Conservation (phyloP, 2,329 filamentous ascomycete species). For the Pseudogymnoascus sp. region DNA sequence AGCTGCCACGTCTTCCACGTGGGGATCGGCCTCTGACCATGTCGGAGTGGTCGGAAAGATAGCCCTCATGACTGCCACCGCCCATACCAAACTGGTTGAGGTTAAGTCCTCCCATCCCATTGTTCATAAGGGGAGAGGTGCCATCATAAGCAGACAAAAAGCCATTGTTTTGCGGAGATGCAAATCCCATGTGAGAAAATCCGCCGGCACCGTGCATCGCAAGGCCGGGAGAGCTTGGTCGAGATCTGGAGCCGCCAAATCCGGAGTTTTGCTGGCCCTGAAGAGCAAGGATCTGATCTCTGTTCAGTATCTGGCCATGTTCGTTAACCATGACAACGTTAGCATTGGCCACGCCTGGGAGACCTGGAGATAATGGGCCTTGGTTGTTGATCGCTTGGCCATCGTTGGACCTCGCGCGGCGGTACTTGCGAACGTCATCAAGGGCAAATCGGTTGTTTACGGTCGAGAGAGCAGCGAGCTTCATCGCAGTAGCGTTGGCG, state of each 20-base stretch:
- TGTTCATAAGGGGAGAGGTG: slow-evolving; percentile 59
- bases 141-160: slow-evolving; percentile 85
- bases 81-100: slow-evolving; percentile 63
- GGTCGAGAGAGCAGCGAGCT: slow-evolving; percentile 89
- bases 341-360: slow-evolving; percentile 57
- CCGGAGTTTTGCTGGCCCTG: slow-evolving; percentile 64
- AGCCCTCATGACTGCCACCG: slow-evolving; percentile 59
- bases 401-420: slow-evolving; percentile 82
- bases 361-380: slow-evolving; percentile 56
- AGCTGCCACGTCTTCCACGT: slow-evolving; percentile 83
- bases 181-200: slow-evolving; percentile 61
- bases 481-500: slow-evolving; percentile 98
- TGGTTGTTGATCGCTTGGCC: slow-evolving; percentile 52
- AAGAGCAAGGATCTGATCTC: slow-evolving; percentile 75
- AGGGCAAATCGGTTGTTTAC: slow-evolving; percentile 97
- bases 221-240: slow-evolving; percentile 67
- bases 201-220: slow-evolving; percentile 58
- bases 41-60: slow-evolving; percentile 89
- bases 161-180: slow-evolving; percentile 87
- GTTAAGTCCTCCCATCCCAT: slow-evolving; percentile 61
- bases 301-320: slow-evolving; percentile 75
- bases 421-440: slow-evolving; percentile 94
- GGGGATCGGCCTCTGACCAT: slow-evolving; percentile 85
- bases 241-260: slow-evolving; percentile 82
- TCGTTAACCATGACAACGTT: slow-evolving; percentile 94